Conservation (phyloP, 768 basidiomycete genomes). For the Naganishia randhawae region DNA sequence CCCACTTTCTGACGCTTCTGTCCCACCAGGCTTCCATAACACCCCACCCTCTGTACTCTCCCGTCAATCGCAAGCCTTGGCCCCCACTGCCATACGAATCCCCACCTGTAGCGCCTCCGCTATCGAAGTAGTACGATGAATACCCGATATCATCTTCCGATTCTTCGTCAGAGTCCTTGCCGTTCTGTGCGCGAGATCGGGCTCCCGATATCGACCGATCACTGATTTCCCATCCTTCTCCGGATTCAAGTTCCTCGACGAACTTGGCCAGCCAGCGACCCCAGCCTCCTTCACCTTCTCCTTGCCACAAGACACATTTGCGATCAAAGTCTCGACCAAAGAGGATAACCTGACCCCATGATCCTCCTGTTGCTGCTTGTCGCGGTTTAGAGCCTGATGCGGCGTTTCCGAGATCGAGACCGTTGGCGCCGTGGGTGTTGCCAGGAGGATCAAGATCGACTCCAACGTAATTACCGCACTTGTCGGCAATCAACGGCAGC, state of each 20-base stretch:
- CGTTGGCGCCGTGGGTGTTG: conserved; percentile 11
- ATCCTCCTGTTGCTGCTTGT: conserved; percentile 57
- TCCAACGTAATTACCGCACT: conserved; percentile 92
- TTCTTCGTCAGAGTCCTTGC: conserved; percentile 38
- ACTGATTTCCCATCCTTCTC: conserved; percentile 77
- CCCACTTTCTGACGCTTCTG: conserved; percentile 79
- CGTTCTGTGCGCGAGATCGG: conserved; percentile 23
- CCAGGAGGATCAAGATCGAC: conserved; percentile 77
- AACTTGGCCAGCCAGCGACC: conserved; percentile 88
- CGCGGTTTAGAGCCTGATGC: conserved; percentile 48
- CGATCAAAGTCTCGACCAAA: conserved; percentile 99
- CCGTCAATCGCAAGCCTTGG: conserved; percentile 69
- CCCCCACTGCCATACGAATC: conserved; percentile 56
- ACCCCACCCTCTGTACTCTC: conserved; percentile 87
- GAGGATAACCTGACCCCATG: conserved; percentile 87
- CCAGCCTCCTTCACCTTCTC: conserved; percentile 89
- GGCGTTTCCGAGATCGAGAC: conserved; percentile 6
- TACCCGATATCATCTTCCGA: conserved; percentile 50
- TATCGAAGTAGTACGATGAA: conserved; percentile 43
- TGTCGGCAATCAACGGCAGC: conserved; percentile 92
- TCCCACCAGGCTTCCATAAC: conserved; percentile 93
- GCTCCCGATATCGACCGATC: conserved; percentile 51
- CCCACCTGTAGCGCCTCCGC: conserved; percentile 25
- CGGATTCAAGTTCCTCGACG: conserved; percentile 84
- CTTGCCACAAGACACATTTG: conserved; percentile 89